Evolutionary conservation across 176 grass and related monocot genomes (phyloP).

Genomic region (Musa troglodytarum): DNA sequence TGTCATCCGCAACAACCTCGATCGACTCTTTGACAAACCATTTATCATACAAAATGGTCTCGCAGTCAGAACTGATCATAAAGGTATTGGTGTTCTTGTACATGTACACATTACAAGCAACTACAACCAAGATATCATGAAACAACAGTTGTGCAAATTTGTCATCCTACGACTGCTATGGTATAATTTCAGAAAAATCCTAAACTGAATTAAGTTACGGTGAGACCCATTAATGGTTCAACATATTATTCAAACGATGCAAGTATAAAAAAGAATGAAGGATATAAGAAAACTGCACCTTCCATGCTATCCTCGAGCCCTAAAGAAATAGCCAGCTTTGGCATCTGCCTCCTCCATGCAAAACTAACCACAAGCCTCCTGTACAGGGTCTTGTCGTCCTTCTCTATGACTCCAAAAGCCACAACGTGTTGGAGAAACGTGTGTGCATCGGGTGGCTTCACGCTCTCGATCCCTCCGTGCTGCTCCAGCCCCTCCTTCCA

Average conservation of each 20-base stretch:
- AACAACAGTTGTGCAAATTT: no score
- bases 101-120: no score
- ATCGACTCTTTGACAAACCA: no score
- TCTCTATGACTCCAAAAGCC: slow-evolving; percentile 51
- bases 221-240: no score
- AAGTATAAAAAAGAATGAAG: not conserved
- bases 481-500: slow-evolving; percentile 52
- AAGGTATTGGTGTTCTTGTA: no score
- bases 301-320: slow-evolving; percentile 69
- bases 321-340: slow-evolving; percentile 51
- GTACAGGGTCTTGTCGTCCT: slow-evolving; percentile 54
- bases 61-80: no score
- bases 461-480: slow-evolving; percentile 57
- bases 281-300: slow-evolving; percentile 28
- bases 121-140: no score
- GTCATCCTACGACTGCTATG: no score
- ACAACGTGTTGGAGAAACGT: slow-evolving; percentile 61
- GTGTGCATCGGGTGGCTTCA: slow-evolving; percentile 66
- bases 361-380: slow-evolving; percentile 59
- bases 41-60: no score
- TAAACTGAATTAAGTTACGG: no score
- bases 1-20: not conserved
- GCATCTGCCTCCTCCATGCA: slow-evolving; percentile 82
- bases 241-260: no score
- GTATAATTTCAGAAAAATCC: no score